These are phyloP conservation scores for Candida wancherniae DNA, from an alignment of 805 yeast genomes.

Conservation along the genomic window DNA sequence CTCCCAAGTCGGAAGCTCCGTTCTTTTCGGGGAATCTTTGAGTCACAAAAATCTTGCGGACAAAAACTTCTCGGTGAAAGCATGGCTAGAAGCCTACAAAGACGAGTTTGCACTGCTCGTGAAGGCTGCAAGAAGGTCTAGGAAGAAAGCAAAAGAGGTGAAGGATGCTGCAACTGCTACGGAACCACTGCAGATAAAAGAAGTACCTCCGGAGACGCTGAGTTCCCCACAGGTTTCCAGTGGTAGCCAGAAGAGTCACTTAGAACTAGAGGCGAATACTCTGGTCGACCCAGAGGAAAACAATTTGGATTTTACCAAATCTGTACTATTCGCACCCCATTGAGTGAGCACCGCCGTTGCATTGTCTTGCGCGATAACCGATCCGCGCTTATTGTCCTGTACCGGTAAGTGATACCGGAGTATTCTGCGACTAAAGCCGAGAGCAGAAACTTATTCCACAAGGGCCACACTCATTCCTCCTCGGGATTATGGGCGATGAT, in stretches of 20 bases:
- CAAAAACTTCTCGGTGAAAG: constrained; percentile 42
- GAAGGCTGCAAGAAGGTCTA: constrained; percentile 26
- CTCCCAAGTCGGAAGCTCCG: constrained; percentile 8
- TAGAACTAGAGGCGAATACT: too few species aligned
- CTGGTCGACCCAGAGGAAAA: too few species aligned
- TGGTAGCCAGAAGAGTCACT: too few species aligned
- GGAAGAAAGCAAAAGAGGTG: not conserved
- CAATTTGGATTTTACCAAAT: too few species aligned
- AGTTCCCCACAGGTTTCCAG: too few species aligned
- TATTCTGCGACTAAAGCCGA: too few species aligned
- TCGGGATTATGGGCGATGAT: constrained; percentile 16
- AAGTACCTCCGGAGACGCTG: too few species aligned
- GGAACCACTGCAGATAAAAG: too few species aligned
- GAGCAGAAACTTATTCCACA: not conserved
- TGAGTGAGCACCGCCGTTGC: not conserved
- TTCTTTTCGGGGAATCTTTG: constrained; percentile 19
- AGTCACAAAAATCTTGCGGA: constrained; percentile 34
- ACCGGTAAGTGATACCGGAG: too few species aligned
- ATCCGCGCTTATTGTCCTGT: too few species aligned
- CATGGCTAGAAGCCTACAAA: constrained; percentile 39
- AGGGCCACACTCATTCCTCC: not conserved
- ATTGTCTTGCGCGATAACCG: not conserved
- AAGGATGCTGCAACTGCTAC: not conserved
- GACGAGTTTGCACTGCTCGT: constrained; percentile 38
- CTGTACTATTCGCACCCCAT: not conserved